Base-by-base conservation (phyloP, 2,329 filamentous ascomycete species). In the Achaetomium macrosporum region DNA sequence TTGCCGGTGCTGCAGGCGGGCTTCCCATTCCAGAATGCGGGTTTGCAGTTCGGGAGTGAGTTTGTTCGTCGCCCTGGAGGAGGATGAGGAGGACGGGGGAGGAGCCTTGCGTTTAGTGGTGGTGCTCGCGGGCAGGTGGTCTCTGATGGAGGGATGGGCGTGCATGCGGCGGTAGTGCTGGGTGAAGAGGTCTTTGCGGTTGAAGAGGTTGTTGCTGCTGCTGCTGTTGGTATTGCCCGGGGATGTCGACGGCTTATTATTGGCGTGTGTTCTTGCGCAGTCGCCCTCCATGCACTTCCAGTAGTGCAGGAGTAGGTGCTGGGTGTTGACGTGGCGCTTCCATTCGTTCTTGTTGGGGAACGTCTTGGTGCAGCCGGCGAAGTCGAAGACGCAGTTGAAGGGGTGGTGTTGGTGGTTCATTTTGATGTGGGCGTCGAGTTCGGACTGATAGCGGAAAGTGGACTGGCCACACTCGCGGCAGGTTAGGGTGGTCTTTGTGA, bases 161-260 rank as follows among this genome's bases (percentile, higher is more conserved):
- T 96, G 91, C 88, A 95, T 95, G 43, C 92, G 85, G 6, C 88
- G 81, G 2, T 92, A 77, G 65, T 96, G 92, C 64, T 95, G 90
- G 0, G 86, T 89, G 71, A 91, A 96, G 10, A 96, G 80, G 64
- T 96, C 91, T 66, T 95, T 95, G 63, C 91, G 86, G 69, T 95
- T 95, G 74, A 96, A 96, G 62, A 78, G 61, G 85, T 83, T 37
- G 73, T 58, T 47, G 63, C 57, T 53, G 57, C n/a, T n/a, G n/a
- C n/a, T n/a, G n/a, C n/a, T 37, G 51, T 61, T 42, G 17, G 57
- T 25, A n/a, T 57, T 33, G 30, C 51, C 53, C 57, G 60, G 64
- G 55, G 59, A 58, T 39, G 55, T 19, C 6, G 16, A 25, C 36
- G 42, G 33, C 7, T 25, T 25, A 8, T 17, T 16, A n/a, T 7